Base-by-base conservation (phyloP, 1,284 basidiomycete species). In the Apiotrichum sp. region DNA sequence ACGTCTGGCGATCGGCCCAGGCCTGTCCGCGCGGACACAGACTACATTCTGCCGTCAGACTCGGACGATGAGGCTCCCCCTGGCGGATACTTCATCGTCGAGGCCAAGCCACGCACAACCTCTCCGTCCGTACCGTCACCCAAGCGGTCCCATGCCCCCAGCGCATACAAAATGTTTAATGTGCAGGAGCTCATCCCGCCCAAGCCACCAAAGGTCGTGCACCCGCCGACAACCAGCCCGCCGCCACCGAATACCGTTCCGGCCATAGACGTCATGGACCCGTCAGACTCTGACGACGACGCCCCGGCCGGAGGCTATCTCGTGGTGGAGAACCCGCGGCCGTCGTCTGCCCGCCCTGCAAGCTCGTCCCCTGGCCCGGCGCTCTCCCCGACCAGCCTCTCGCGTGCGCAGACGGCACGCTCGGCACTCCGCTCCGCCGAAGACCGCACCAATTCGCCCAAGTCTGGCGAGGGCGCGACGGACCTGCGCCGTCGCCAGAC, bases 201-300 rank as follows among this genome's bases (percentile, higher is more conserved):
- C 4, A 11, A 41, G 3, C 41, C 36, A 9, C 47, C 42, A 3
- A 59, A 43, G 49, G 41, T 47, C 11, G 36, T 46, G 49, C 32
- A 57, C 48, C 47, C 36, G 13, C 36, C 55, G 1, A 34, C 34
- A 38, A 40, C 34, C 29, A 56, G 47, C 33, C 8, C 36, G 52
- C 55, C 35, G 46, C 55, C 47, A n/a, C 44, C 43, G 40, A 43
- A 33, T 33, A 38, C 33, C n/a, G 46, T 57, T 4, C 53, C 56
- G 9, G 41, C 51, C 4, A 58, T 62, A 11, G 68, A 67, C 39
- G 40, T 67, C 22, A 69, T 76, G 63, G 67, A 68, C 32, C 66
- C 68, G 3, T 73, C 71, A 3, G 73, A 75, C 48, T 77, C 75
- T 11, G 75, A 77, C 62, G 75, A 77, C 8, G 75, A 77, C n/a